Percentiles rank a stretch among this genome's conserved stretches.
Evolutionary conservation across 2,329 filamentous ascomycete species (phyloP).

Genomic region (Bisporella sp.): DNA sequence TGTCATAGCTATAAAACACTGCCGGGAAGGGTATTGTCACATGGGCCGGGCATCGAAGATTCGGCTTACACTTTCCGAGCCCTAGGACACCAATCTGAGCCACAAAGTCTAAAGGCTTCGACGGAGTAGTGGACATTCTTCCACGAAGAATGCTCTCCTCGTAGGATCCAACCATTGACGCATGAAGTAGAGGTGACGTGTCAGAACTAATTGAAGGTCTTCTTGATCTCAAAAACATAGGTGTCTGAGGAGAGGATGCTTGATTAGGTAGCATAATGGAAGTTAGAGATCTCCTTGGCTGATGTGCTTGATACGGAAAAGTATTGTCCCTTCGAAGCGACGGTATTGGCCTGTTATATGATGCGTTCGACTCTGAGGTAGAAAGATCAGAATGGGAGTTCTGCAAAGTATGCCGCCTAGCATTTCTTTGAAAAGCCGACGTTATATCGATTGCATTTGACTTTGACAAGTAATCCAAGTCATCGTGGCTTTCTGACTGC

Average conservation of each 20-base stretch:
- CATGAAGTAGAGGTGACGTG: slow-evolving; percentile 71
- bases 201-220: slow-evolving; percentile 69
- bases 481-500: slow-evolving; percentile 79
- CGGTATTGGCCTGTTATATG: slow-evolving; percentile 36
- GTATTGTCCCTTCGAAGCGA: slow-evolving; percentile 50
- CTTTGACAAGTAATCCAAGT: slow-evolving; percentile 56
- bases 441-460: slow-evolving; percentile 44
- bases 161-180: slow-evolving; percentile 95
- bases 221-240: slow-evolving; percentile 46
- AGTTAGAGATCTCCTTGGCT: slow-evolving; percentile 68
- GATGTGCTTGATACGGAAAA: slow-evolving; percentile 72
- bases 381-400: slow-evolving; percentile 47
- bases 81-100: slow-evolving; percentile 94
- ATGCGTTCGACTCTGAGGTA: slow-evolving; percentile 30
- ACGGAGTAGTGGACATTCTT: slow-evolving; percentile 94
- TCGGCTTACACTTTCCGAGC: slow-evolving; percentile 80
- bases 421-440: slow-evolving; percentile 25
- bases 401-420: slow-evolving; percentile 66
- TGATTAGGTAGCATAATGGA: slow-evolving; percentile 41
- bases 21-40: slow-evolving; percentile 87
- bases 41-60: slow-evolving; percentile 78
- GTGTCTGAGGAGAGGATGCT: slow-evolving; percentile 40
- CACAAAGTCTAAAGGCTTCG: slow-evolving; percentile 84
- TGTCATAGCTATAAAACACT: slow-evolving; percentile 90
- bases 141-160: slow-evolving; percentile 94